These are phyloP conservation scores for Quercus mongolica DNA, from an alignment of 306 rosid species.

Conservation along the genomic window DNA sequence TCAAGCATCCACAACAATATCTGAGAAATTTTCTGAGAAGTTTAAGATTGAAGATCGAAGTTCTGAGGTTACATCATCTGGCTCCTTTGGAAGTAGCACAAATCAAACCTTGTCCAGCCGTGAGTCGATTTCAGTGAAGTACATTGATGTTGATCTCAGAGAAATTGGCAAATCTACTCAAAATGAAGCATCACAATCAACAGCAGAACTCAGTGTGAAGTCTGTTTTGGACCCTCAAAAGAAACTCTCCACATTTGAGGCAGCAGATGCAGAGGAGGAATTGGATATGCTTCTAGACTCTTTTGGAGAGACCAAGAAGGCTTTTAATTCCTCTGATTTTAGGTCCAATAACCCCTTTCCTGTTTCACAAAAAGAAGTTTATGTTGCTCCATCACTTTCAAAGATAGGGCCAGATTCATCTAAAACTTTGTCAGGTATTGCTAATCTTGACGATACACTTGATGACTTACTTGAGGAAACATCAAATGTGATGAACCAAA, in stretches of 20 bases:
- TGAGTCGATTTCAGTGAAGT: constrained; percentile 13
- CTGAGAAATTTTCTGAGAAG: constrained; percentile 28
- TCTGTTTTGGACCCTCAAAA: constrained; percentile 21
- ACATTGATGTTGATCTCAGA: constrained; percentile 16
- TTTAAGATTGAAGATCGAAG: constrained; percentile 16
- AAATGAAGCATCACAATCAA: constrained; percentile 11
- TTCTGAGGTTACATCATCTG: constrained; percentile 16
- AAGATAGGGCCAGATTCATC: constrained; percentile 32
- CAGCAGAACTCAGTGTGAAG: constrained; percentile 17
- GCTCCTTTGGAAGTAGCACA: constrained; percentile 21
- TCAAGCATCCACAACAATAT: constrained; percentile 24
- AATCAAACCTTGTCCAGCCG: constrained; percentile 16
- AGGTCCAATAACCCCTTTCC: constrained; percentile 16
- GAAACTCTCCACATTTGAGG: constrained; percentile 36
- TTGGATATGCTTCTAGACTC: constrained; percentile 72
- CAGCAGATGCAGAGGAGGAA: constrained; percentile 57
- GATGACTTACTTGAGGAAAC: constrained; percentile 72
- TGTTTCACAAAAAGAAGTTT: constrained; percentile 30
- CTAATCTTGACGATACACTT: constrained; percentile 60
- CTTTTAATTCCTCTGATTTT: constrained; percentile 19
- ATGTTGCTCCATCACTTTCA: constrained; percentile 23
- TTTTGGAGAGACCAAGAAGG: constrained; percentile 42
- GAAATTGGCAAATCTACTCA: constrained; percentile 21
- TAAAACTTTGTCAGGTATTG: constrained; percentile 12
- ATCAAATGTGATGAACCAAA: constrained; percentile 33